phyloP scores from a whole-genome alignment of 2,329 filamentous ascomycete genomes.

The Ophiosphaerella herpotricha region DNA sequence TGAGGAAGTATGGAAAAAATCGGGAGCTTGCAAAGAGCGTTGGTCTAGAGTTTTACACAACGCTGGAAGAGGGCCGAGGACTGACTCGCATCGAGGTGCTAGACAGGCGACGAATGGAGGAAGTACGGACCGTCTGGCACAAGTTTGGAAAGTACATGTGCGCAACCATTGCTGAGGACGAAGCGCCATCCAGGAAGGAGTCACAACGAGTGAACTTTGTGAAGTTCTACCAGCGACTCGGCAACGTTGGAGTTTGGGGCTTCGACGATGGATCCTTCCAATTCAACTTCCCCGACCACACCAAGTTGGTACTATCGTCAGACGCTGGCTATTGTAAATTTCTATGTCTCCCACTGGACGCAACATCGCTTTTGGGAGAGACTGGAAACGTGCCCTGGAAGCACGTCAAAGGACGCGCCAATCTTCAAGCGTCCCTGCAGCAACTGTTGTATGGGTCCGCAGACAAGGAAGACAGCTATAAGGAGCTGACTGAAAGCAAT shows the following conservation, averaged over 20 bases:
- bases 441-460: constrained; percentile 68
- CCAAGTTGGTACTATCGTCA: constrained; percentile 77
- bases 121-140: constrained; percentile 64
- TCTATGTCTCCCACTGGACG: constrained; percentile 74
- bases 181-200: constrained; percentile 55
- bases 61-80: constrained; percentile 64
- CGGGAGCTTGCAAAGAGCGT: constrained; percentile 51
- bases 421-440: constrained; percentile 73
- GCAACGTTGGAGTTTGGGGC: constrained; percentile 80
- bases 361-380: constrained; percentile 66
- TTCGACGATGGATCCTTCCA: constrained; percentile 81
- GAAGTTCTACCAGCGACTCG: constrained; percentile 80
- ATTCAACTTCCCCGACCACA: constrained; percentile 89
- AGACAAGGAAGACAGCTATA: constrained; percentile 54
- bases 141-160: constrained; percentile 74
- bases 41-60: constrained; percentile 73
- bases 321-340: constrained; percentile 78
- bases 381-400: constrained; percentile 67
- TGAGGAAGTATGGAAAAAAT: constrained; percentile 68
- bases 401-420: constrained; percentile 70
- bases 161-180: constrained; percentile 48
- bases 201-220: constrained; percentile 60
- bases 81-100: constrained; percentile 65
- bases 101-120: constrained; percentile 62
- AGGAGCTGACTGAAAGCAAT: constrained; percentile 69